A percentile compares a stretch with the other conserved stretches of the same genome.
Evolutionary conservation across 1,284 basidiomycete genomes (phyloP).

Genomic region (Cutaneotrichosporon sp.): DNA sequence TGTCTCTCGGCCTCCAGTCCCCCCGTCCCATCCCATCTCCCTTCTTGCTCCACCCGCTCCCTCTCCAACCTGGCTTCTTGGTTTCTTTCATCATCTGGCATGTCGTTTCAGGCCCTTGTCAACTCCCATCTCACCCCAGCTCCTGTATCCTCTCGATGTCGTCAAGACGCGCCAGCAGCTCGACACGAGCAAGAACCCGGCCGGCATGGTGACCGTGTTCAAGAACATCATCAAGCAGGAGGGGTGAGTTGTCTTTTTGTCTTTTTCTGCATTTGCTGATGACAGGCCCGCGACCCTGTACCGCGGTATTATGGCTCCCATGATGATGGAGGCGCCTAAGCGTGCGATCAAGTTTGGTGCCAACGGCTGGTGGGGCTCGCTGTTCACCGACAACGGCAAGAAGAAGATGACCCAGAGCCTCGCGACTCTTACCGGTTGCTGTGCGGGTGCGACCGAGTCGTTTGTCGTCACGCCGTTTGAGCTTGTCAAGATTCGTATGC

Average conservation of each 20-base stretch:
- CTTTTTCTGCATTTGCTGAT: conserved; percentile 34
- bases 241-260: conserved; percentile 56
- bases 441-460: conserved; percentile 92
- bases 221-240: conserved; percentile 68
- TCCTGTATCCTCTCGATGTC: conserved; percentile 45
- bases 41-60: no score
- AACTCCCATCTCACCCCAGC: conserved; percentile 17
- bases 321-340: conserved; percentile 96
- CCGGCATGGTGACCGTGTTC: conserved; percentile 72
- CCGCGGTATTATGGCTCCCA: conserved; percentile 88
- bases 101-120: not conserved
- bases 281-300: conserved; percentile 77
- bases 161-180: conserved; percentile 99
- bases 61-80: no score
- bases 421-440: conserved; percentile 85
- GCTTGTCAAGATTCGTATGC: conserved; percentile 91
- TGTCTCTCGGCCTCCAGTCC: no score
- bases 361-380: conserved; percentile 81
- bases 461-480: conserved; percentile 88
- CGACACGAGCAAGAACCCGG: conserved; percentile 71
- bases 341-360: conserved; percentile 82
- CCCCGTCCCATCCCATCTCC: no score
- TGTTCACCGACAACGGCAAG: conserved; percentile 59
- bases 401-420: conserved; percentile 82
- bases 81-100: not conserved